Conservation (phyloP, 768 basidiomycete genomes). For the Suillus americanus region DNA sequence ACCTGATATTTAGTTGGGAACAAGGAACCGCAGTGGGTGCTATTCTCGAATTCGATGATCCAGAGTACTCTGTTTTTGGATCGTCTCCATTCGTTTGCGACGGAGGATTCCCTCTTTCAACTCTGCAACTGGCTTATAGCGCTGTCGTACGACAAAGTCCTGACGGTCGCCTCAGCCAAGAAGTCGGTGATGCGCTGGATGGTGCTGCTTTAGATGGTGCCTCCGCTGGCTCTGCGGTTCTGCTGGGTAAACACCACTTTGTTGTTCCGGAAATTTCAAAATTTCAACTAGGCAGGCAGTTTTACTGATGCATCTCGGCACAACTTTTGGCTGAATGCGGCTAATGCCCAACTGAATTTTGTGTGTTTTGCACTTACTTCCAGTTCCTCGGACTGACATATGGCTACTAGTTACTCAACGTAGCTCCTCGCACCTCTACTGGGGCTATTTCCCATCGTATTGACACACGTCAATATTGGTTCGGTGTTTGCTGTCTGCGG, state of each 20-base stretch:
- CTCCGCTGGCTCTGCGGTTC: constrained; percentile 24
- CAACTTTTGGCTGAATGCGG: constrained; percentile 21
- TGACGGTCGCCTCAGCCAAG: constrained; percentile 29
- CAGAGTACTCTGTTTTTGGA: constrained; percentile 28
- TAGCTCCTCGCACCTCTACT: constrained; percentile 29
- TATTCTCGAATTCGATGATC: constrained; percentile 23
- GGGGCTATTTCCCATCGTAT: constrained; percentile 43
- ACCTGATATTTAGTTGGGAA: constrained; percentile 22
- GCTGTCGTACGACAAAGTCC: constrained; percentile 25
- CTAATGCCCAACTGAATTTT: constrained; percentile 22
- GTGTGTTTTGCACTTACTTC: constrained; percentile 8
- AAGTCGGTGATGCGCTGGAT: constrained; percentile 25
- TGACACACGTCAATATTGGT: constrained; percentile 34
- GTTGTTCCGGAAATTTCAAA: neutral
- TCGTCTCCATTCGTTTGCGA: constrained; percentile 16
- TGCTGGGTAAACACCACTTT: constrained; percentile 17
- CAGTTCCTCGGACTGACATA: neutral
- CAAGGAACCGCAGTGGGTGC: constrained; percentile 29
- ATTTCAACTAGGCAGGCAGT: constrained; percentile 4
- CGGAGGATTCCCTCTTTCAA: constrained; percentile 17
- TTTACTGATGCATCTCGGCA: constrained; percentile 16
- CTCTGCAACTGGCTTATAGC: constrained; percentile 26
- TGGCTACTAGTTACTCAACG: constrained; percentile 19
- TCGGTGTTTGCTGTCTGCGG: neutral
- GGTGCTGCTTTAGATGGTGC: constrained; percentile 31